Conservation (phyloP, 306 rosid species). For the Sindora glabra region DNA sequence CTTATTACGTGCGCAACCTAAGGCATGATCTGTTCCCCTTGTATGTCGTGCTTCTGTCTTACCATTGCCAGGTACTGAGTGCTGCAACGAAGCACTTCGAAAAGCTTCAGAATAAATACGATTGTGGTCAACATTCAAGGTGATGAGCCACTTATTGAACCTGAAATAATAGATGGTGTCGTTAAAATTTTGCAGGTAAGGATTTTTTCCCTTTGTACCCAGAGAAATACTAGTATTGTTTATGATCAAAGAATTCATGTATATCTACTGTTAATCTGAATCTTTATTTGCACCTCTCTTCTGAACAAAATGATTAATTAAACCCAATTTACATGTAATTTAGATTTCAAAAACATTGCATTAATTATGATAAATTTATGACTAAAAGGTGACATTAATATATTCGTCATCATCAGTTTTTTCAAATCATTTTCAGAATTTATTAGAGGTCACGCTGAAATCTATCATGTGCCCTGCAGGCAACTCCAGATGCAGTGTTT, state of each 20-base stretch:
- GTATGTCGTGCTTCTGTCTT: constrained; percentile 1
- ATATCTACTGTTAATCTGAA: neutral
- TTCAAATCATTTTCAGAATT: no score
- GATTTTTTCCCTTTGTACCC: neutral
- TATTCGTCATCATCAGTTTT: no score
- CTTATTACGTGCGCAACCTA: neutral
- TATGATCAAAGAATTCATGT: neutral
- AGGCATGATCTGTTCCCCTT: neutral
- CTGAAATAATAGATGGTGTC: constrained; percentile 82
- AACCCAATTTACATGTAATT: neutral
- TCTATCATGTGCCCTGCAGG: constrained; percentile 36
- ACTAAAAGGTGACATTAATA: constrained; percentile 4
- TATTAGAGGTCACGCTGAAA: constrained; percentile 10
- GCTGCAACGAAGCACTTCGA: constrained; percentile 89
- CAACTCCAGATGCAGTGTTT: constrained; percentile 96
- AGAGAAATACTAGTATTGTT: neutral
- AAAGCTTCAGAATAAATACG: constrained; percentile 74
- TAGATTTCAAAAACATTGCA: neutral
- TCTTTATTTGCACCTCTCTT: neutral
- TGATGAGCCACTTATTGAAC: constrained; percentile 93
- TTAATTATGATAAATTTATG: neutral
- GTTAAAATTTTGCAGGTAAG: constrained; percentile 87
- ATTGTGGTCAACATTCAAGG: constrained; percentile 98
- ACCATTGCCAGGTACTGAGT: constrained; percentile 70
- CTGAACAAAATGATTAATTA: neutral